phyloP scores from a whole-genome alignment of 768 basidiomycete species.

The Solioccasus polychromus region DNA sequence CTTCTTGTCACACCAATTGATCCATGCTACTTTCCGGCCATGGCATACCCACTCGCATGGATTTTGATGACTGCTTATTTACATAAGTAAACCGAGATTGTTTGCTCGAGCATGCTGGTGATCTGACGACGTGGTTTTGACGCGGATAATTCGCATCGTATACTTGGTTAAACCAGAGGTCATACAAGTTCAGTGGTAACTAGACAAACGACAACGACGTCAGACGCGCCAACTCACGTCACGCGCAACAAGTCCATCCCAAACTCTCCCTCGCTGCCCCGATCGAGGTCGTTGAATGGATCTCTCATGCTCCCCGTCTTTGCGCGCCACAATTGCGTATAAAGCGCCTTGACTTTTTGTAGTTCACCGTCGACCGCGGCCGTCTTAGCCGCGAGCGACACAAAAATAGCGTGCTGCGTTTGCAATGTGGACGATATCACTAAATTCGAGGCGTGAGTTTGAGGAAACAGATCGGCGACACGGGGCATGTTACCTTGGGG shows the following conservation, averaged over 20 bases:
- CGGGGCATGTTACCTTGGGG: slow-evolving; percentile 64
- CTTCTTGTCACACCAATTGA: no score
- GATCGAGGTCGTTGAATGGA: slow-evolving; percentile 61
- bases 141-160: no score
- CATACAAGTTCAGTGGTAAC: no score
- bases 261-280: slow-evolving; percentile 41
- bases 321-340: slow-evolving; percentile 75
- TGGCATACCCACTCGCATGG: no score
- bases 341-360: slow-evolving; percentile 71
- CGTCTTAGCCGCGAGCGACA: slow-evolving; percentile 73
- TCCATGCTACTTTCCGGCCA: no score
- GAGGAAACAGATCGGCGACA: not conserved
- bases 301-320: slow-evolving; percentile 82
- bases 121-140: no score
- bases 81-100: no score
- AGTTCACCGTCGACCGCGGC: slow-evolving; percentile 71
- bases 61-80: no score
- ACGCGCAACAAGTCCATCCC: slow-evolving; percentile 37
- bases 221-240: no score
- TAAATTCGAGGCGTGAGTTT: slow-evolving; percentile 20
- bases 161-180: no score
- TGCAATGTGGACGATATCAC: slow-evolving; percentile 75
- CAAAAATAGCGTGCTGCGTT: slow-evolving; percentile 75
- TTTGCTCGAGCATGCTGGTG: no score
- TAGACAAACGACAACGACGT: no score